Base-by-base conservation (phyloP, 108 stramenopile species). In the Stephanodiscus minutulus region DNA sequence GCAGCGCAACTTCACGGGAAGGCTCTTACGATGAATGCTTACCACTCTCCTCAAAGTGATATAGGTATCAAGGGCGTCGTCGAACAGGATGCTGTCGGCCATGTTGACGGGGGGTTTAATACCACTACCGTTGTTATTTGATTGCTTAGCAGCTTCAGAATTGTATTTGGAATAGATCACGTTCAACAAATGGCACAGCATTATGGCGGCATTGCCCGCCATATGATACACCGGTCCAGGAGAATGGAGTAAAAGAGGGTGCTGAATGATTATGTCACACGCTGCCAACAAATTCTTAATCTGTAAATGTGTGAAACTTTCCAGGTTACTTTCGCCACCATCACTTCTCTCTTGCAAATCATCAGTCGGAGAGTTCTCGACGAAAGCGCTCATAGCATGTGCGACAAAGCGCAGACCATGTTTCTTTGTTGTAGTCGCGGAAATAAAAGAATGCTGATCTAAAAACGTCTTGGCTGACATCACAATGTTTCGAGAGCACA, bases 201-300 rank as follows among this genome's bases (percentile, higher is more conserved):
- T 66, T 35, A 94, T 73, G 48, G 89, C 86, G 5, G 88, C 83
- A 72, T 94, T 94, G 25, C 76, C 76, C 43, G 90, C 78, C 89
- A 94, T 94, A 81, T 94, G 93, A 55, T 94, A 94, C 10, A 89
- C 87, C 6, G 89, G 90, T 20, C 93, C 93, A 47, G 83, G 90
- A 35, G 91, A 86, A 56, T 89, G 76, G 22, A 94, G 82, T 36
- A 94, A 55, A 56, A 89, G 64, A 17, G 93, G 93, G 63, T 94
- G 88, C 68, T 87, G 89, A 54, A 94, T 86, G 20, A 85, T 69
- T 27, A 85, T 94, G 50, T 94, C 90, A 72, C 87, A 90, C n/a
- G 88, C 93, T 60, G 68, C 81, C 39, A 94, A 53, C 41, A 94
- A 66, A 31, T 83, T 83, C 48, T 90, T 89, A 59, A 94, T 90